phyloP scores from a whole-genome alignment of 176 grass and related monocot genomes.

The Triticum monococcum region DNA sequence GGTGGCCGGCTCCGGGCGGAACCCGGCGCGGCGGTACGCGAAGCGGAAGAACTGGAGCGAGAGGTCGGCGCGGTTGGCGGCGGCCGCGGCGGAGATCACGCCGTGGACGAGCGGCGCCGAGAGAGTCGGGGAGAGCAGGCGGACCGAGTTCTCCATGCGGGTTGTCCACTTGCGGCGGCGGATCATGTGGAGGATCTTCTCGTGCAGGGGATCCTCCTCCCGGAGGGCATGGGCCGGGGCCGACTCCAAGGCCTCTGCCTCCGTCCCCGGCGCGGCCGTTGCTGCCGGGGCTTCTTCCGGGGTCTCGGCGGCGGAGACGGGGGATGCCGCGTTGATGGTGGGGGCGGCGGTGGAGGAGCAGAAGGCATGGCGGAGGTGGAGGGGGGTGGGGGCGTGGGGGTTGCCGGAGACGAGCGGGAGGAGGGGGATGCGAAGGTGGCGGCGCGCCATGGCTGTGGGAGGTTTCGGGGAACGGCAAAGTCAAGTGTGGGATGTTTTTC shows the following conservation, averaged over 20 bases:
- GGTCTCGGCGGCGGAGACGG: neutral
- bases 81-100: conserved; percentile 21
- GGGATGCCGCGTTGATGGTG: no score
- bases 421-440: no score
- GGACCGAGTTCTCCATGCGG: conserved; percentile 31
- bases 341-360: neutral
- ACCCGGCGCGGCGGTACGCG: no score
- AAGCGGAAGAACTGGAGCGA: no score
- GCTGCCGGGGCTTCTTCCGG: neutral
- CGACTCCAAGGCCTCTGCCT: no score
- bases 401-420: no score
- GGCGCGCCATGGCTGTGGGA: conserved; percentile 36
- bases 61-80: no score
- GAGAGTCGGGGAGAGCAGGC: conserved; percentile 43
- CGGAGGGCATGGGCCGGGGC: neutral
- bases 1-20: no score
- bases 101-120: conserved; percentile 52
- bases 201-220: conserved; percentile 56
- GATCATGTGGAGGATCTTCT: conserved; percentile 84
- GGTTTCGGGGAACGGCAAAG: neutral
- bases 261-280: neutral
- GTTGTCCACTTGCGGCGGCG: conserved; percentile 71
- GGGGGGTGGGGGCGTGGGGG: no score
- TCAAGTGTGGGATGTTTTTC: neutral
- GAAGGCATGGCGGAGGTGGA: no score